Conservation (phyloP, 371 early-diverging fungal species). For the Sporodiniella umbellata region DNA sequence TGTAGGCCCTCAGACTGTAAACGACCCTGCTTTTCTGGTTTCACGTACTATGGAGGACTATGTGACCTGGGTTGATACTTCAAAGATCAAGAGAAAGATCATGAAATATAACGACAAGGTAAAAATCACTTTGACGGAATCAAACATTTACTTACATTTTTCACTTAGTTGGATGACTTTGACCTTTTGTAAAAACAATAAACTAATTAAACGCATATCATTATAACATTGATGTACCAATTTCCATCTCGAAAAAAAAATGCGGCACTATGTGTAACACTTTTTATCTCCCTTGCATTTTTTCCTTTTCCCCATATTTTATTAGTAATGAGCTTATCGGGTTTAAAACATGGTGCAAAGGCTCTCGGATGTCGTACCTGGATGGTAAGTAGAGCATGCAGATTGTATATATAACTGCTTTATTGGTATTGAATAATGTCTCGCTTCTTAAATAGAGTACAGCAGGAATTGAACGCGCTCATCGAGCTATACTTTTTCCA, state of each 20-base stretch:
- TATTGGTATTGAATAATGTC: background rate
- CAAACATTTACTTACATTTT: conserved; percentile 2
- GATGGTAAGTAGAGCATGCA: conserved; percentile 16
- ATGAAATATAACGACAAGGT: conserved; percentile 97
- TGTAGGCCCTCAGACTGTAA: conserved; percentile 91
- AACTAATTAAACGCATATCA: background rate
- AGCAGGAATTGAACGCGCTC: conserved; percentile 51
- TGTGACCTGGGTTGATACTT: conserved; percentile 98
- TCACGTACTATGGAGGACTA: conserved; percentile 94
- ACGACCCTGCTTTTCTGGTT: conserved; percentile 92
- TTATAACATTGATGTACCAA: background rate
- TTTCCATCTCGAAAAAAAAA: background rate
- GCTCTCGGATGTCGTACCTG: conserved; percentile 18
- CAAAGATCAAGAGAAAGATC: conserved; percentile 98
- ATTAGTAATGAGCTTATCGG: background rate
- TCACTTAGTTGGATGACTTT: conserved; percentile 63
- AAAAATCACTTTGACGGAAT: conserved; percentile 2
- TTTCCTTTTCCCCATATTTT: background rate
- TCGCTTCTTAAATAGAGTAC: conserved; percentile 30
- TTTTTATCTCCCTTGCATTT: background rate
- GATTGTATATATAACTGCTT: too few relatives aligned
- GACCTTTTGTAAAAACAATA: conserved; percentile 56
- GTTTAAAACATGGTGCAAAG: background rate
- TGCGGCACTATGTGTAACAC: background rate
- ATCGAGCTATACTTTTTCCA: conserved; percentile 53